Evolutionary conservation across 1,284 basidiomycete genomes (phyloP).

Genomic region (Termitomyces sp.): DNA sequence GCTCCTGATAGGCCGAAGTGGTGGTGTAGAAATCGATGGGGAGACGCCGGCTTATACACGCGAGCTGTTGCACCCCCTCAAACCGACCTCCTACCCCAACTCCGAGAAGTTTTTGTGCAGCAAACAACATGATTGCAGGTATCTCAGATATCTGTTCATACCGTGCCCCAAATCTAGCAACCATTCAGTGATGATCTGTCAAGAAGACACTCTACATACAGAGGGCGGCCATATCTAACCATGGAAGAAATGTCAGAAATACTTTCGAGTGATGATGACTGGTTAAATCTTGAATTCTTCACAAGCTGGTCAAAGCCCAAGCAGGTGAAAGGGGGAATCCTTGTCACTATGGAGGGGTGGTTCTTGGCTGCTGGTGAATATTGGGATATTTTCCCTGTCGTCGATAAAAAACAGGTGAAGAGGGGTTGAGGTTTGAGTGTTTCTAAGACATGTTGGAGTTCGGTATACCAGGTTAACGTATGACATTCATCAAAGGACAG

Average conservation of each 20-base stretch:
- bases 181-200: not conserved
- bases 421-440: not conserved
- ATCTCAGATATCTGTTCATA: no score
- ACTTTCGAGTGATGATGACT: not conserved
- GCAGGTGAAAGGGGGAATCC: slow-evolving; percentile 15
- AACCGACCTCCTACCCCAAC: not conserved
- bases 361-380: slow-evolving; percentile 5
- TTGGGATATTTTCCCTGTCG: slow-evolving; percentile 17
- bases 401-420: slow-evolving; percentile 22
- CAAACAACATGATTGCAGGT: slow-evolving; percentile 10
- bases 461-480: not conserved
- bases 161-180: slow-evolving; percentile 9
- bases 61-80: slow-evolving; percentile 17
- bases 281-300: not conserved
- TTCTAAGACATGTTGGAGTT: not conserved
- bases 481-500: slow-evolving; percentile 4
- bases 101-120: slow-evolving; percentile 19
- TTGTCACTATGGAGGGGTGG: slow-evolving; percentile 7
- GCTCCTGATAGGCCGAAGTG: not conserved
- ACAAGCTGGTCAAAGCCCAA: slow-evolving; percentile 20
- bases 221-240: slow-evolving; percentile 21
- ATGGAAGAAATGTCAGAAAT: slow-evolving; percentile 13
- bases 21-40: slow-evolving; percentile 26
- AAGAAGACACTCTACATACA: slow-evolving; percentile 19
- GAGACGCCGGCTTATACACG: slow-evolving; percentile 25